A percentile compares a stretch with the other conserved stretches of the same genome.
Conservation (phyloP, 2,329 filamentous ascomycete genomes). For the Tetracladium maxilliforme region DNA sequence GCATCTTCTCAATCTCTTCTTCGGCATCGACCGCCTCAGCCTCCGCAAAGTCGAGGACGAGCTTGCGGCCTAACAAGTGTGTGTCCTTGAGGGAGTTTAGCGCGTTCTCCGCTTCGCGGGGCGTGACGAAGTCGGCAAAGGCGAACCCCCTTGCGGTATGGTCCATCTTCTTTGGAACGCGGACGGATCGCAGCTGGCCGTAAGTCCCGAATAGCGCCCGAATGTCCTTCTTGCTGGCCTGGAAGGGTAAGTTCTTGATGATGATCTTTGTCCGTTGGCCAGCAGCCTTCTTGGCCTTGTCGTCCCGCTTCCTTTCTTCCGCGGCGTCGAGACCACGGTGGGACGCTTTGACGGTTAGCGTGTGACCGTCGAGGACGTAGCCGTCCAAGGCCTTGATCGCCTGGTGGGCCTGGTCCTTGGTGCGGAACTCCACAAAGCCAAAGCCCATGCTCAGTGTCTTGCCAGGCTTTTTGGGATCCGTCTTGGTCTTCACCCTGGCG, state of each 20-base stretch:
- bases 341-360: conserved; percentile 70
- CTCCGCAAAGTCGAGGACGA: conserved; percentile 85
- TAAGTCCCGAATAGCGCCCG: conserved; percentile 76
- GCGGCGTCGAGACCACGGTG: conserved; percentile 80
- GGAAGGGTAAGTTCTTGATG: conserved; percentile 96
- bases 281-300: conserved; percentile 67
- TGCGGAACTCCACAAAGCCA: conserved; percentile 82
- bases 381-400: conserved; percentile 81
- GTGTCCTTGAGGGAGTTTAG: conserved; percentile 85
- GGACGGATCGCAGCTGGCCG: conserved; percentile 81
- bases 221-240: conserved; percentile 86
- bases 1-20: conserved; percentile 92
- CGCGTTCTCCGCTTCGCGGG: conserved; percentile 79
- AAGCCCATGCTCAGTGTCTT: conserved; percentile 94
- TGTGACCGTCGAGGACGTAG: conserved; percentile 73
- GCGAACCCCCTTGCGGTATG: conserved; percentile 81
- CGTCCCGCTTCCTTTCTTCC: conserved; percentile 70
- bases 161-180: conserved; percentile 91
- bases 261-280: conserved; percentile 79
- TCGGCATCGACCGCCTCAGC: conserved; percentile 83
- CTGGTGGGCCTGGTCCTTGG: conserved; percentile 61
- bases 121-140: conserved; percentile 89
- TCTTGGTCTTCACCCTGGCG: conserved; percentile 83
- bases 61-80: conserved; percentile 75
- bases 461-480: conserved; percentile 78